Percentiles rank a stretch among this genome's conserved stretches.
phyloP scores from a whole-genome alignment of 768 basidiomycete species.

The Pluteus cervinus region DNA sequence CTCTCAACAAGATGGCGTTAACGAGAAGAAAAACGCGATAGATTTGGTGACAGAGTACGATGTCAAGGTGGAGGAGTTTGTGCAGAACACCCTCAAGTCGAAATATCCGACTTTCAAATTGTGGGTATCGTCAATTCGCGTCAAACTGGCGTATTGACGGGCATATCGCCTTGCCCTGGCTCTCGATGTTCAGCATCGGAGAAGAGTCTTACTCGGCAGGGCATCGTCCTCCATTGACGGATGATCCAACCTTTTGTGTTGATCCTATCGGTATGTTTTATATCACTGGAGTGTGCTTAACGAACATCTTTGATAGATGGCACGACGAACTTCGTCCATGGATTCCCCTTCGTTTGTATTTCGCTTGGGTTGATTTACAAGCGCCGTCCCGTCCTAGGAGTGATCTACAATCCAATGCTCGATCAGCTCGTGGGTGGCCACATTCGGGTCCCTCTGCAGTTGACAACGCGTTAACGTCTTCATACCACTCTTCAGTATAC shows the following conservation, averaged over 20 bases:
- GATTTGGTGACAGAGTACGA: constrained; percentile 96
- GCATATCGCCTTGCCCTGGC: no score
- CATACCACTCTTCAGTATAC: constrained; percentile 47
- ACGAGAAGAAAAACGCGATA: constrained; percentile 90
- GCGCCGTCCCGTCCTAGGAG: constrained; percentile 78
- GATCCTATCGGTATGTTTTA: constrained; percentile 77
- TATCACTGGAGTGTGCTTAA: neutral
- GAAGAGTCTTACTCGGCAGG: constrained; percentile 89
- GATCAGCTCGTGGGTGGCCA: constrained; percentile 58
- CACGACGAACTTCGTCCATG: constrained; percentile 84
- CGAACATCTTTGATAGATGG: constrained; percentile 45
- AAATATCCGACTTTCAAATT: constrained; percentile 77
- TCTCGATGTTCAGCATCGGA: constrained; percentile 62
- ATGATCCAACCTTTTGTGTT: constrained; percentile 92
- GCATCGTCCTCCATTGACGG: constrained; percentile 61
- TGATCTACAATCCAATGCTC: constrained; percentile 91
- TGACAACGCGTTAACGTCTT: no score
- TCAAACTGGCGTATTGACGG: no score
- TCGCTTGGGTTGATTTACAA: constrained; percentile 87
- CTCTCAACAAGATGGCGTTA: constrained; percentile 42
- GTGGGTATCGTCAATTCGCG: constrained; percentile 51
- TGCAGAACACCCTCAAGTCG: constrained; percentile 57
- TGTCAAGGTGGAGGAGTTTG: constrained; percentile 82
- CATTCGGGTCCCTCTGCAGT: no score
- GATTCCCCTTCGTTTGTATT: constrained; percentile 84